Evolutionary conservation across 2,329 filamentous ascomycete genomes (phyloP).

Genomic region (Elsinoe batatas): DNA sequence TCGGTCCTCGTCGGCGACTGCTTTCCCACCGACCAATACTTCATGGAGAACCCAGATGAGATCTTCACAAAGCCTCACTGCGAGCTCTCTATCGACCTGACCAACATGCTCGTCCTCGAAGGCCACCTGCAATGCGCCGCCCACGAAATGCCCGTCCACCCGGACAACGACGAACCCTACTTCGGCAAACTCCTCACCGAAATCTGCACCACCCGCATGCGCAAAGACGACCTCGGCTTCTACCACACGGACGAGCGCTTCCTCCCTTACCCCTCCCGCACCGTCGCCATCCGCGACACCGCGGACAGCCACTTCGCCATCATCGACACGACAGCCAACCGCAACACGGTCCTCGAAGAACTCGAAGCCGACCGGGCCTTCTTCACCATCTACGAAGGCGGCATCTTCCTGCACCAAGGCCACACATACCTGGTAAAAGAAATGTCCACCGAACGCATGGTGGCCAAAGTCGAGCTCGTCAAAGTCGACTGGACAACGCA

Average conservation of each 20-base stretch:
- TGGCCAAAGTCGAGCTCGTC: constrained; percentile 80
- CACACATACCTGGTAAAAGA: constrained; percentile 84
- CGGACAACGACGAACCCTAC: constrained; percentile 63
- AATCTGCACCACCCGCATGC: constrained; percentile 63
- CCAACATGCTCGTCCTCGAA: constrained; percentile 82
- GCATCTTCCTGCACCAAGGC: constrained; percentile 96
- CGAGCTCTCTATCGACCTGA: constrained; percentile 81
- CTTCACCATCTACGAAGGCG: constrained; percentile 93
- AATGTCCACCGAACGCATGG: constrained; percentile 66
- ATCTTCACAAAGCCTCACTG: constrained; percentile 87
- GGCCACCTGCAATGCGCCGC: constrained; percentile 94
- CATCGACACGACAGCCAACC: constrained; percentile 72
- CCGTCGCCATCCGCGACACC: constrained; percentile 80
- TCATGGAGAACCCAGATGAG: constrained; percentile 92
- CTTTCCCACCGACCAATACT: constrained; percentile 87
- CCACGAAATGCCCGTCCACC: constrained; percentile 84
- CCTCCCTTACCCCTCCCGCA: constrained; percentile 70
- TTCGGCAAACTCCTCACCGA: constrained; percentile 65
- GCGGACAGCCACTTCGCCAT: constrained; percentile 91
- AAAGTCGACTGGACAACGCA: constrained; percentile 91
- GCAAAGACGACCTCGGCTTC: constrained; percentile 66
- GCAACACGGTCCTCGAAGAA: constrained; percentile 83
- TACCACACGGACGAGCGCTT: constrained; percentile 87
- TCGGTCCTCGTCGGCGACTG: constrained; percentile 82
- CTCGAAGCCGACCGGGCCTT: constrained; percentile 92